Conservation (phyloP, 768 basidiomycete species). For the Tricholoma bakamatsutake region DNA sequence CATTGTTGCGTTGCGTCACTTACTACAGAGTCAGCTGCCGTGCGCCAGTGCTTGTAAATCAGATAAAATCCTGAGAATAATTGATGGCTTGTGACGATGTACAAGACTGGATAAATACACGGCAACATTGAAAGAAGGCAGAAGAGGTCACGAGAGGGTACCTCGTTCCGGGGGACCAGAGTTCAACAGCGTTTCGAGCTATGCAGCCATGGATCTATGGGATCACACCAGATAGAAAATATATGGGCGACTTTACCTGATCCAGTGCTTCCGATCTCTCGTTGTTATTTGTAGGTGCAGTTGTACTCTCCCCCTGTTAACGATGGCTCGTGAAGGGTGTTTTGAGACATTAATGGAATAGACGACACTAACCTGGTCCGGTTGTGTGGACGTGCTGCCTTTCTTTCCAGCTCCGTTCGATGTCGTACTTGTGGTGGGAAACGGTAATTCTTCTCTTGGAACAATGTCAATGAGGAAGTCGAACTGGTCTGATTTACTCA, state of each 20-base stretch:
- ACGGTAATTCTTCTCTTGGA: constrained; percentile 68
- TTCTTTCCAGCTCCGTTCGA: constrained; percentile 17
- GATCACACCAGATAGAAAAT: not conserved
- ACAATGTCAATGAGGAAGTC: constrained; percentile 97
- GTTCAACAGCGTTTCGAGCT: constrained; percentile 19
- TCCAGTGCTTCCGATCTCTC: constrained; percentile 16
- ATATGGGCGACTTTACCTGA: constrained; percentile 13
- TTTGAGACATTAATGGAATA: not conserved
- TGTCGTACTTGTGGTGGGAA: constrained; percentile 18
- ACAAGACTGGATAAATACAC: constrained; percentile 20
- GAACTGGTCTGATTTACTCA: constrained; percentile 91
- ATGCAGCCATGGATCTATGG: not conserved
- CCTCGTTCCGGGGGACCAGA: constrained; percentile 13
- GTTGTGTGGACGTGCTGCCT: constrained; percentile 4
- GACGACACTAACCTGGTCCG: constrained; percentile 13
- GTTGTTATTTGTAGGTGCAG: not conserved
- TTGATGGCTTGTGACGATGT: constrained; percentile 41
- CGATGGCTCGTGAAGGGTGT: not conserved
- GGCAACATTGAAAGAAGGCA: constrained; percentile 54
- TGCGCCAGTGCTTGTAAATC: not conserved
- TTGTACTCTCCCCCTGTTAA: not conserved
- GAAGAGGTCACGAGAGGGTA: constrained; percentile 9
- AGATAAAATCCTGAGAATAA: not conserved
- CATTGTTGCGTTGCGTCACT: not conserved
- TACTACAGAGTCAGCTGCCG: not conserved